Conservation (phyloP, 2,329 filamentous ascomycete genomes). For the Verticillium isaacii region DNA sequence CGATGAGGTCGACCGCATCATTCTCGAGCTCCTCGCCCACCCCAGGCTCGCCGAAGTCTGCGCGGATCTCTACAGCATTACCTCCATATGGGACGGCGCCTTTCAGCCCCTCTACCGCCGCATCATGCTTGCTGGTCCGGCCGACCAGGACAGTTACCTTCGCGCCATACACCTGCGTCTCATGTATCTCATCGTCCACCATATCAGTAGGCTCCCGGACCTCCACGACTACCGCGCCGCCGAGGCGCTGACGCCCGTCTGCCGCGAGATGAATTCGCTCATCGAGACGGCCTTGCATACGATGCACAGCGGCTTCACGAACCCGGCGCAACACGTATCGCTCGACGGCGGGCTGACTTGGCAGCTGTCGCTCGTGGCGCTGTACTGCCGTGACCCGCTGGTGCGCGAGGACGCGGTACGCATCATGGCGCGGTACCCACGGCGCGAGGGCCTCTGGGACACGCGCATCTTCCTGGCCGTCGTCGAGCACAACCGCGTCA, state of each 20-base stretch:
- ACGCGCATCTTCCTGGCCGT: constrained; percentile 34
- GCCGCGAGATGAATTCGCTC: constrained; percentile 34
- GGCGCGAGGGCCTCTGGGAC: constrained; percentile 38
- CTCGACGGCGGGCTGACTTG: constrained; percentile 42
- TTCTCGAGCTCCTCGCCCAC: background rate
- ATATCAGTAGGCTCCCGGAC: constrained; percentile 29
- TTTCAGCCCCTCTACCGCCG: constrained; percentile 30
- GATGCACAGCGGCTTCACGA: constrained; percentile 10
- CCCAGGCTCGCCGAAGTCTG: background rate
- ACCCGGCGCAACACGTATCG: constrained; percentile 29
- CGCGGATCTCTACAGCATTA: background rate
- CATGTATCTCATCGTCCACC: constrained; percentile 32
- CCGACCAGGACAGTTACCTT: constrained; percentile 16
- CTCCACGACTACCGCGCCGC: constrained; percentile 30
- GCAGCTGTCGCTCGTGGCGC: constrained; percentile 35
- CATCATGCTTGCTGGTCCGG: constrained; percentile 15
- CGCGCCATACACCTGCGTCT: constrained; percentile 34
- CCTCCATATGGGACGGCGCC: constrained; percentile 33
- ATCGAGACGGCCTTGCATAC: constrained; percentile 28
- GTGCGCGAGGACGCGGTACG: constrained; percentile 34
- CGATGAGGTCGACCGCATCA: constrained; percentile 7
- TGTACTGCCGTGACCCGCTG: constrained; percentile 31
- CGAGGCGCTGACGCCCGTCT: constrained; percentile 33
- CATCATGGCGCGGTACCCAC: constrained; percentile 33
- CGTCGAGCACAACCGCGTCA: constrained; percentile 28